Percentiles rank a stretch among this genome's conserved stretches.
These are phyloP conservation scores for Orbilia quercus DNA, from an alignment of 2,329 filamentous ascomycete species.

Conservation along the genomic window DNA sequence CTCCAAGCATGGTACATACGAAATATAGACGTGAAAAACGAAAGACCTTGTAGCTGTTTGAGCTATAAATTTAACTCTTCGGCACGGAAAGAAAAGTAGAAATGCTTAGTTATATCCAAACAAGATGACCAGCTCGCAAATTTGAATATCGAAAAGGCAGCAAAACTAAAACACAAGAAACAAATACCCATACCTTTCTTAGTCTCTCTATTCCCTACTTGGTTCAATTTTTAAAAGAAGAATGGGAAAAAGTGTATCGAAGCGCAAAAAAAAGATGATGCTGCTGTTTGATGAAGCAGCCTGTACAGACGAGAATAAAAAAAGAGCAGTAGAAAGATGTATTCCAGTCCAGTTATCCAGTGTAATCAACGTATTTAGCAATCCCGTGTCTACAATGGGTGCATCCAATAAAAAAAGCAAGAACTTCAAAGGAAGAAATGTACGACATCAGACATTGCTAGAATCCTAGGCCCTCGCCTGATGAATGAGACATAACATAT, in stretches of 20 bases:
- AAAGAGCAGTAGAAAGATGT: conserved; percentile 39
- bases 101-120: conserved; percentile 31
- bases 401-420: conserved; percentile 27
- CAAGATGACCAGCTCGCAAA: conserved; percentile 44
- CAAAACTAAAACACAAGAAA: conserved; percentile 15
- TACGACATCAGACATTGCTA: conserved; percentile 13
- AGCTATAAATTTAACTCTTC: background rate
- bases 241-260: conserved; percentile 38
- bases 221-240: conserved; percentile 25
- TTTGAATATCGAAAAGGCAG: conserved; percentile 37
- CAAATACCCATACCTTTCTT: conserved; percentile 44
- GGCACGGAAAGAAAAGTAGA: conserved; percentile 1
- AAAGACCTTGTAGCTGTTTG: background rate
- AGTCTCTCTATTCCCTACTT: conserved; percentile 46
- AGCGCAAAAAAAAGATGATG: conserved; percentile 28
- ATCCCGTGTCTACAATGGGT: conserved; percentile 54
- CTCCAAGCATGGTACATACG: background rate
- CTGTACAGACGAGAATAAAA: conserved; percentile 40
- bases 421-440: conserved; percentile 7
- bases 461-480: conserved; percentile 15
- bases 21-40: background rate
- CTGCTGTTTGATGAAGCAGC: conserved; percentile 42
- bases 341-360: conserved; percentile 56
- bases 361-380: conserved; percentile 55
- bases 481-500: background rate